A percentile compares a stretch with the other conserved stretches of the same genome.
Evolutionary conservation across 1,139 yeast genomes (phyloP).

Genomic region (Kazachstania sp.): DNA sequence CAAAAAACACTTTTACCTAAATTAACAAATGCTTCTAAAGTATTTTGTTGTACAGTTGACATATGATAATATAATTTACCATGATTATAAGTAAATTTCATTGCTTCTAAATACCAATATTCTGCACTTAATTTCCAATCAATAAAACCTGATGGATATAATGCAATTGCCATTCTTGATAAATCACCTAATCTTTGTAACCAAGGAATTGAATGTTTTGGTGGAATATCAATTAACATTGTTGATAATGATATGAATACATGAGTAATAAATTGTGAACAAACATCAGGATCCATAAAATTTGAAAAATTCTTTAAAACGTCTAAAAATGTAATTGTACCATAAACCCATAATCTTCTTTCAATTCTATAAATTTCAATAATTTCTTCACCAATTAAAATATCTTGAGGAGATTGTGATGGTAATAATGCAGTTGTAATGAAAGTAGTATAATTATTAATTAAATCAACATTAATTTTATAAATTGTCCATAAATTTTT

Average conservation of each 20-base stretch:
- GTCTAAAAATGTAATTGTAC: constrained; percentile 68
- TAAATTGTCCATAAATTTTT: constrained; percentile 64
- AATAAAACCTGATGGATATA: constrained; percentile 65
- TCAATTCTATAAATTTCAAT: constrained; percentile 70
- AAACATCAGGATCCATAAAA: constrained; percentile 37
- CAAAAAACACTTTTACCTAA: constrained; percentile 71
- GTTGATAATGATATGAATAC: constrained; percentile 37
- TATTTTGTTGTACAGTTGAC: constrained; percentile 77
- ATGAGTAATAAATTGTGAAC: constrained; percentile 36
- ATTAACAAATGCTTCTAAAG: constrained; percentile 67
- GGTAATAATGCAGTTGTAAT: constrained; percentile 63
- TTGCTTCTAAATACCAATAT: constrained; percentile 64
- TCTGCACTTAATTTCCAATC: constrained; percentile 78
- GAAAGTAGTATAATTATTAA: constrained; percentile 65
- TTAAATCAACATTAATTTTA: constrained; percentile 53
- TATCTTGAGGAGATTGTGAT: constrained; percentile 43
- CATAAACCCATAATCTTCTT: constrained; percentile 75
- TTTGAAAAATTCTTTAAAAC: constrained; percentile 66
- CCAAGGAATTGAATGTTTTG: constrained; percentile 50
- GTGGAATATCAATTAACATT: constrained; percentile 44
- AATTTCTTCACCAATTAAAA: constrained; percentile 50
- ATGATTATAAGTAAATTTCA: constrained; percentile 66
- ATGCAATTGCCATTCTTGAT: constrained; percentile 74
- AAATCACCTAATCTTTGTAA: constrained; percentile 75
- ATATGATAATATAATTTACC: constrained; percentile 75